Evolutionary conservation across 1,284 basidiomycete genomes (phyloP).

Genomic region (Schizophyllum commune): DNA sequence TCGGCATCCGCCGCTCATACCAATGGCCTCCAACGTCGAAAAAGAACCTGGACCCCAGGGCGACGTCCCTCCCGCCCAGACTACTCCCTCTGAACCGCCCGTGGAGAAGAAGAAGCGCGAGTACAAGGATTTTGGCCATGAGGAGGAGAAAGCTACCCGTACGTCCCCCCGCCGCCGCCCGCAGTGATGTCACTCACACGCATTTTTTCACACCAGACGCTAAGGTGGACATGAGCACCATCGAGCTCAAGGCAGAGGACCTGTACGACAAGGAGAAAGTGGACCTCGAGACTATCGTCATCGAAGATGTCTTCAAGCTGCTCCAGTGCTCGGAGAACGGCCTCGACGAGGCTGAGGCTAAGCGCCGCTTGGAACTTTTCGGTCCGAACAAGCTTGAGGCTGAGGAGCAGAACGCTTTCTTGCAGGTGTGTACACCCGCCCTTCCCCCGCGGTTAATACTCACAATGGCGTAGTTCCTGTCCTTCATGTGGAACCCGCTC

Average conservation of each 20-base stretch:
- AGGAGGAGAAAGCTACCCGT: constrained; percentile 66
- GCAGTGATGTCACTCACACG: constrained; percentile 7
- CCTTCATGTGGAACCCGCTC: constrained; percentile 98
- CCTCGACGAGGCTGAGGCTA: constrained; percentile 69
- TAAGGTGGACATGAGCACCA: constrained; percentile 81
- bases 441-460: not conserved
- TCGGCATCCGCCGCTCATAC: not conserved
- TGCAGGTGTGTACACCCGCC: constrained; percentile 50
- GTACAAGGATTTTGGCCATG: constrained; percentile 89
- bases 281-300: constrained; percentile 93
- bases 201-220: constrained; percentile 45
- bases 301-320: constrained; percentile 95
- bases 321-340: constrained; percentile 85
- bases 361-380: constrained; percentile 87
- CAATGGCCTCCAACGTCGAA: constrained; percentile 41
- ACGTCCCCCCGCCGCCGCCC: constrained; percentile 24
- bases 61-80: constrained; percentile 26
- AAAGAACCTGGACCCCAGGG: constrained; percentile 54
- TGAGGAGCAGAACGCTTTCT: constrained; percentile 82
- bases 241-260: constrained; percentile 90
- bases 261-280: constrained; percentile 99
- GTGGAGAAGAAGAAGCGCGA: constrained; percentile 74
- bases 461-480: constrained; percentile 62
- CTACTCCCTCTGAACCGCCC: constrained; percentile 14
- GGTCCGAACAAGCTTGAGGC: constrained; percentile 94